Evolutionary conservation across 306 rosid genomes (phyloP), one percentile per base, ranked within the genome.

Genomic region (Senna siamea): DNA sequence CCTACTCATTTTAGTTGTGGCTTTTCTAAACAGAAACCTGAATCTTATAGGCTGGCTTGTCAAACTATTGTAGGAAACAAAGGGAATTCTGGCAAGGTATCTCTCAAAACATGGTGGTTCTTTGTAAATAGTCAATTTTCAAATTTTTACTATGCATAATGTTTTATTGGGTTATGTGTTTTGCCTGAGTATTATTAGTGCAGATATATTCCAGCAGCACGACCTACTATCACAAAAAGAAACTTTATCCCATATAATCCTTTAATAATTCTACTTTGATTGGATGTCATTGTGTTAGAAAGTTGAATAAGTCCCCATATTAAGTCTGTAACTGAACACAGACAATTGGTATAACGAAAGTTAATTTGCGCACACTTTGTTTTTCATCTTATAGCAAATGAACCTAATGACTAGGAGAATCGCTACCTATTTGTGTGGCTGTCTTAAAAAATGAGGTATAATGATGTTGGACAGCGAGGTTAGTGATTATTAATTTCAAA

Each of bases 31-130:
- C 89, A 94, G 97, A 94, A 94, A 77, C 96, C 96, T 0, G 96
- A 91, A 85, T 91, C 95, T 59, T 91, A 97, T 95, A 88, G 97
- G 80, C 81, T 94, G 75, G 93, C 98, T 85, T 94, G 98, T 83
- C 97, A 94, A 82, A 94, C 98, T 73, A 88, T 91, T 64, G 98
- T 94, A 74, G 96, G 98, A 72, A 88, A 94, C 81, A 89, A 94
- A 72, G 93, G 85, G 68, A 94, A 94, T 75, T 88, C 81, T 59
- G 96, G 97, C 78, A 89, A 91, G 98, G 98, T 89, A 88, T 69
- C 23, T 56, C 44, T 74, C 60, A n/a, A 63, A 67, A 79, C 63
- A 53, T 47, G 6, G 9, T 76, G 58, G 6, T 76, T n/a, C n/a
- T n/a, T n/a, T n/a, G n/a, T n/a, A n/a, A n/a, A n/a, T n/a, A n/a